Base-by-base conservation (phyloP, 2,329 filamentous ascomycete species). In the Scedosporium minutisporum region DNA sequence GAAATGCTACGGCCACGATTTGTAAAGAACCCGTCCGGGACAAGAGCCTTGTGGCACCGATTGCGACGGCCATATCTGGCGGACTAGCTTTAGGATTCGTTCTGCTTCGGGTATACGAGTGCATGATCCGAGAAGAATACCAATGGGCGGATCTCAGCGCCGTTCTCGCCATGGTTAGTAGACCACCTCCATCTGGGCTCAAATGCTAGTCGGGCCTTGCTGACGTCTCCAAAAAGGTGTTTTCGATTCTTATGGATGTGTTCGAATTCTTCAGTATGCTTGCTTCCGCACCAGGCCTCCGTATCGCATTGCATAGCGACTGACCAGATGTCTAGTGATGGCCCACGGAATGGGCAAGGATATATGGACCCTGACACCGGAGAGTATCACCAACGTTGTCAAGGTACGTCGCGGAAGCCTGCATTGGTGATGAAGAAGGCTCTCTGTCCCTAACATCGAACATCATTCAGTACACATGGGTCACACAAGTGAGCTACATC, bases 331-430 rank as follows among this genome's bases (percentile, higher is more conserved):
- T 9, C 16, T 14, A 63, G 62, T 63, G 62, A 63, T 63, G 62
- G 16, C 58, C 42, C 46, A 73, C 60, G 78, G 78, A 3, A 67
- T 78, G 4, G 76, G 77, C 5, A 70, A 64, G 44, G 77, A 80
- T 53, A 72, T 78, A 9, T 79, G 77, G 76, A 76, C 75, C 3
- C 66, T 80, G 16, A 64, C 70, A 1, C 69, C 71, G 2, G 67
- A 70, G 2, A 64, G 71, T 23, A 72, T 80, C 55, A 77, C 75
- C 58, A 68, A 70, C 0, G 75, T 80, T 41, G 64, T 74, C 6
- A 64, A 64, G 61, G 63, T 63, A 29, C 38, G 63, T 23, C 7
- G 4, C 57, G 6, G 41, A 25, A 53, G 9, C n/a, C 12, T 18
- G 2, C 9, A n/a, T 18, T 33, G 6, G n/a, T 7, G 18, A 38